These are phyloP conservation scores for Colletotrichum sp. DNA, from an alignment of 2,329 filamentous ascomycete genomes.

Conservation along the genomic window DNA sequence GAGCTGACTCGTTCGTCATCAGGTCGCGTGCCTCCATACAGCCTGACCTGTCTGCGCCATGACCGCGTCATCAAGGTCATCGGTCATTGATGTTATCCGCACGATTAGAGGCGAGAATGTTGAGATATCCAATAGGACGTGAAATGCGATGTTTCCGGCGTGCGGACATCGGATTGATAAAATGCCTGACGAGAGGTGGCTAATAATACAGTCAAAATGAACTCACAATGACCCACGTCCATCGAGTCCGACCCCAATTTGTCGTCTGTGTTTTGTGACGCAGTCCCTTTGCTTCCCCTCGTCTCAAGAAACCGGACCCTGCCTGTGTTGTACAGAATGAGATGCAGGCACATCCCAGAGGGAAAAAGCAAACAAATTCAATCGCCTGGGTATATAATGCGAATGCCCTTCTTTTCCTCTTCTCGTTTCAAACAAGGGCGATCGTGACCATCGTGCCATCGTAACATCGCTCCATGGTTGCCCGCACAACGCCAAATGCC, in stretches of 20 bases:
- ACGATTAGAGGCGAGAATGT: neutral
- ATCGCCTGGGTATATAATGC: slow-evolving; percentile 18
- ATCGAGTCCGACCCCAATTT: neutral
- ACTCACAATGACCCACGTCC: neutral
- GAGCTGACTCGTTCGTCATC: neutral
- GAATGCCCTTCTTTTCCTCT: neutral
- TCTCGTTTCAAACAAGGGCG: neutral
- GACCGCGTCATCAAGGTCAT: neutral
- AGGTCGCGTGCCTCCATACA: neutral
- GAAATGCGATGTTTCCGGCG: neutral
- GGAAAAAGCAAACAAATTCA: neutral
- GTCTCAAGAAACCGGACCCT: neutral
- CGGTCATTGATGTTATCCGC: neutral
- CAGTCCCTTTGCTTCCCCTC: neutral
- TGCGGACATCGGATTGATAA: neutral
- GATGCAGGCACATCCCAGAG: neutral
- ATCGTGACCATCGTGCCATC: neutral
- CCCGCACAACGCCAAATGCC: neutral
- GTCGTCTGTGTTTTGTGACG: neutral
- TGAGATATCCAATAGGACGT: neutral
- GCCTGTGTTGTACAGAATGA: neutral
- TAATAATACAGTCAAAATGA: neutral
- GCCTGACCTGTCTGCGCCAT: neutral
- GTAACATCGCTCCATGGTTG: neutral
- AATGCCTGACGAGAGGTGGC: neutral